These are phyloP conservation scores for Apiotrichum gamsii DNA, from an alignment of 1,284 basidiomycete genomes.

Conservation along the genomic window DNA sequence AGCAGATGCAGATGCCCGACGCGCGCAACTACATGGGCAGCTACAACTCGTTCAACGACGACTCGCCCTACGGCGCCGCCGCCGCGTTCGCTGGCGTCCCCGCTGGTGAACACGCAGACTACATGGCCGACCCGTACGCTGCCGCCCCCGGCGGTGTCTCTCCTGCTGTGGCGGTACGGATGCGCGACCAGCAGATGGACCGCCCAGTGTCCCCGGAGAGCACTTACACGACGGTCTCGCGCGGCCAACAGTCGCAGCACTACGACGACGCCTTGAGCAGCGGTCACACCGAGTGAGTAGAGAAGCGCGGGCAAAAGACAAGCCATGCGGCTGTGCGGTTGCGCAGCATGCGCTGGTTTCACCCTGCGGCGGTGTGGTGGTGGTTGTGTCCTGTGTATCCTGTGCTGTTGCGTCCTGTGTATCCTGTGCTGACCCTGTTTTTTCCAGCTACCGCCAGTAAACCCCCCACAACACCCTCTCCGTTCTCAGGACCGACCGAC, in stretches of 20 bases:
- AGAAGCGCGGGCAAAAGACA: too few species aligned
- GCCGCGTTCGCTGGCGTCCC: slow-evolving; percentile 28
- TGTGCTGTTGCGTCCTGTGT: too few species aligned
- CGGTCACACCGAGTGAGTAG: too few species aligned
- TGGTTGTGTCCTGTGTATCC: too few species aligned
- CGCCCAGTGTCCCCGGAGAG: slow-evolving; percentile 4
- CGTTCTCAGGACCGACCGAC: too few species aligned
- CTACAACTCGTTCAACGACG: too few species aligned
- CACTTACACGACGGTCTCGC: neutral
- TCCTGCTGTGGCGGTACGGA: slow-evolving; percentile 33
- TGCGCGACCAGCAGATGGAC: slow-evolving; percentile 30
- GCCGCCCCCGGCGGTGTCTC: slow-evolving; percentile 3
- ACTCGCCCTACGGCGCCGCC: slow-evolving; percentile 11
- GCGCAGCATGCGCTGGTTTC: too few species aligned
- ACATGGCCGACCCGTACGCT: slow-evolving; percentile 13
- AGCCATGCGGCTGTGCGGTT: too few species aligned
- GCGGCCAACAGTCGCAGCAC: neutral
- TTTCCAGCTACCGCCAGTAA: too few species aligned
- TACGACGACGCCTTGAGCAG: neutral
- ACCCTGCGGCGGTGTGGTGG: too few species aligned
- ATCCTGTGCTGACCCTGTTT: too few species aligned
- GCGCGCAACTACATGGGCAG: slow-evolving; percentile 31
- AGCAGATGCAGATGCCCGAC: slow-evolving; percentile 40
- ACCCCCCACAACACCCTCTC: too few species aligned
- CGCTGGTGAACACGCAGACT: slow-evolving; percentile 16